Base-by-base conservation (phyloP, 1,139 yeast species). In the Suhomyces coccinellae region DNA sequence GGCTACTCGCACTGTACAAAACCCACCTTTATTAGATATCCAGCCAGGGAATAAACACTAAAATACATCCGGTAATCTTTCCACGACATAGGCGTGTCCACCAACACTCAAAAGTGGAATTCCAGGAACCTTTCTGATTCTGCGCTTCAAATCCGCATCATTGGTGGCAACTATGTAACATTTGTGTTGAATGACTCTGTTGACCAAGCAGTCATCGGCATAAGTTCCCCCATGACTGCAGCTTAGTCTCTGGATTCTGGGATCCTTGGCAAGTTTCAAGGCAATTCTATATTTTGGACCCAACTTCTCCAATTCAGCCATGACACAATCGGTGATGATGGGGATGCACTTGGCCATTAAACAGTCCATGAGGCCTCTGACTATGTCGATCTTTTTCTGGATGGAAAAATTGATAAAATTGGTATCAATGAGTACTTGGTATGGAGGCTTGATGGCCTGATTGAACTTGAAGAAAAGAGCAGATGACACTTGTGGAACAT, bases 21-120 rank as follows among this genome's bases (percentile, higher is more conserved):
- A 24, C 33, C 30, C 35, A 35, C 31, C 11, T 28, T 13, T 30
- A 29, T 40, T 40, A 33, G 33, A 34, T 31, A 30, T 47, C 44
- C 45, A 42, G 20, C 48, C 50, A 39, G 49, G 45, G 40, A 41
- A 45, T 36, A 37, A 24, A 36, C 11, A 24, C 63, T 73, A 91
- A 62, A 91, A 90, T 15, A 87, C 97, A 63, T 91, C 97, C 1
- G 99, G 99, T 46, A 93, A 77, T 62, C 97, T 80, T 66, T 93
- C 99, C 53, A 93, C 85, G 34, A 87, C 97, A 64, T 91, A 93
- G 2, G 90, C 74, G 62, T 89, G 96, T 3, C 87, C 87, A 38
- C 98, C 99, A 14, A 93, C 99, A 65, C 96, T 89, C 93, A 93
- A 82, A 38, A 93, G 75, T 10, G 99, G 99, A 51, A 93, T 87